Evolutionary conservation across 169 alveolate genomes (phyloP), one percentile per base, ranked within the genome.

Genomic region (Haemoproteus tartakovskyi): DNA sequence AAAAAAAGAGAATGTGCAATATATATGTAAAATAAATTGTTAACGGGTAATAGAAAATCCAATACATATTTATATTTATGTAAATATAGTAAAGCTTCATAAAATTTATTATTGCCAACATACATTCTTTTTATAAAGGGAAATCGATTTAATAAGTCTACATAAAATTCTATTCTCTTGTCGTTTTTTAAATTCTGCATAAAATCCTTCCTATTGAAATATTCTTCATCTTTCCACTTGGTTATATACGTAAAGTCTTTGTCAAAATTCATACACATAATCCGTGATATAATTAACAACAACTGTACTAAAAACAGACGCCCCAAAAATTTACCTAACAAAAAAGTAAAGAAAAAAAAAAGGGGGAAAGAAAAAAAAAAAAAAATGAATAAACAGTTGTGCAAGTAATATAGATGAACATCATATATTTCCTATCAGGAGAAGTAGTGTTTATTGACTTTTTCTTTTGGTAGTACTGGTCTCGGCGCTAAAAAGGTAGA

Each of bases 221-320:
- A 74, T n/a, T 74, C 47, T 40, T 74, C 84, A 29, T 74, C 84
- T 48, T 74, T 74, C 84, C 84, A 74, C 27, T 43, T 74, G 21
- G 26, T 74, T 33, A 74, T 9, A 47, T 56, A 74, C 27, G 48
- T 18, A 50, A 57, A 74, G 45, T 74, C 57, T 50, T 29, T 74
- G 38, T 74, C 78, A 48, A 60, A 74, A 33, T n/a, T n/a, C n/a
- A n/a, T n/a, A n/a, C n/a, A n/a, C 54, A 22, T 21, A 74, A 38
- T 19, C 84, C 47, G 29, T 29, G 19, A 22, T 74, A 74, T n/a
- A 60, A 74, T 74, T 37, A 57, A 60, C 38, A 74, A 37, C 16
- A 74, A 54, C 50, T 74, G 84, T 9, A 37, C 33, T 11, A 74
- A 46, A n/a, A 57, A 48, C 0, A 57, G 18, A 1, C 38, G 26